Evolutionary conservation across 805 yeast genomes (phyloP).

Genomic region (Kuraishia cidri): DNA sequence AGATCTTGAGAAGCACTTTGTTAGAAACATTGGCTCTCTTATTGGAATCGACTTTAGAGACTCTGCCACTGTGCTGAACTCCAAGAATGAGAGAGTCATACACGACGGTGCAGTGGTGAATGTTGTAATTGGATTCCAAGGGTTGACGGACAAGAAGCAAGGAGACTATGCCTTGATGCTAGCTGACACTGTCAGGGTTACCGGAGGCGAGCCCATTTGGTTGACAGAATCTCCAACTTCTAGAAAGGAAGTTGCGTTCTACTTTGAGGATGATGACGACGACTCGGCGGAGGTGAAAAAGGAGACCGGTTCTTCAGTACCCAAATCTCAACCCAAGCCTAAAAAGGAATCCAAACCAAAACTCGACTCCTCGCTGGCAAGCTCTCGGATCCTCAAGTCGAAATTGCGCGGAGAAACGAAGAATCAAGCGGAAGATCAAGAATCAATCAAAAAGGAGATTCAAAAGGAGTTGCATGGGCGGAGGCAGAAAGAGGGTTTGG

Average conservation of each 20-base stretch:
- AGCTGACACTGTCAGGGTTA: constrained; percentile 73
- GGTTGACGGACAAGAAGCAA: constrained; percentile 41
- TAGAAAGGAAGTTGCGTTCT: constrained; percentile 72
- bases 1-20: constrained; percentile 52
- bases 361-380: constrained; percentile 22
- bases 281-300: constrained; percentile 29
- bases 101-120: constrained; percentile 69
- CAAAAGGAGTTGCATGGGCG: constrained; percentile 79
- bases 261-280: constrained; percentile 66
- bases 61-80: constrained; percentile 60
- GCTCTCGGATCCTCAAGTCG: constrained; percentile 66
- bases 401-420: constrained; percentile 73
- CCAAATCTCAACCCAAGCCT: too few species aligned
- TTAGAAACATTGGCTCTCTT: constrained; percentile 80
- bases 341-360: constrained; percentile 10
- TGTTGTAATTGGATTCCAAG: constrained; percentile 69
- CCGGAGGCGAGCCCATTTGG: constrained; percentile 49
- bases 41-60: constrained; percentile 89
- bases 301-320: neutral
- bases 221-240: constrained; percentile 70
- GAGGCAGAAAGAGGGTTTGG: constrained; percentile 79
- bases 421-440: constrained; percentile 68
- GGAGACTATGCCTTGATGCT: constrained; percentile 64
- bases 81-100: constrained; percentile 60
- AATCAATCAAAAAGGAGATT: constrained; percentile 70